Conservation (phyloP, 331 rosid species). For the Acacia pycnantha region DNA sequence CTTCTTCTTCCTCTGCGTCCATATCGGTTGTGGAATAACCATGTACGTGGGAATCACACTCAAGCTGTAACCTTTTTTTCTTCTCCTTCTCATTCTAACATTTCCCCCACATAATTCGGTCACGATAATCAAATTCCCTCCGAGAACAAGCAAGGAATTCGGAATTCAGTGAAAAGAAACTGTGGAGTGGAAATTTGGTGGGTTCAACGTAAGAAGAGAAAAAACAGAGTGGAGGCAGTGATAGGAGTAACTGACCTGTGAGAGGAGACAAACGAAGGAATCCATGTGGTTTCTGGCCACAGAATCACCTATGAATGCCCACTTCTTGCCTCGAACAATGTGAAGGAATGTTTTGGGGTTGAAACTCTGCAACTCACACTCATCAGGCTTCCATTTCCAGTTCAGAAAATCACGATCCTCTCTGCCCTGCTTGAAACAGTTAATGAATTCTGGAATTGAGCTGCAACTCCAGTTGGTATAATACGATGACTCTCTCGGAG, state of each 20-base stretch:
- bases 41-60: neutral
- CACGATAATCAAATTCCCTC: conserved; percentile 1
- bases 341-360: conserved; percentile 52
- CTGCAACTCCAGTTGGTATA: conserved; percentile 78
- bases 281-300: conserved; percentile 84
- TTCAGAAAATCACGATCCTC: conserved; percentile 60
- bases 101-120: neutral
- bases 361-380: conserved; percentile 67
- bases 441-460: conserved; percentile 68
- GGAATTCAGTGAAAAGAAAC: neutral
- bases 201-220: neutral
- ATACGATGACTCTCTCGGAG: conserved; percentile 31
- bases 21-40: neutral
- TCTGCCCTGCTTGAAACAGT: conserved; percentile 83
- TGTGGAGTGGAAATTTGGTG: neutral
- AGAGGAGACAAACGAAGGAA: conserved; percentile 75
- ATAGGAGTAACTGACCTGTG: conserved; percentile 57
- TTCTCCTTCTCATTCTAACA: neutral
- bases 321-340: conserved; percentile 60
- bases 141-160: neutral
- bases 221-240: neutral
- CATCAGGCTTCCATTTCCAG: conserved; percentile 88
- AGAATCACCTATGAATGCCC: conserved; percentile 90
- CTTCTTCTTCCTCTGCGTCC: neutral
- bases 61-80: neutral